phyloP scores from a whole-genome alignment of 2,329 filamentous ascomycete species.

The Diatrype stigma region DNA sequence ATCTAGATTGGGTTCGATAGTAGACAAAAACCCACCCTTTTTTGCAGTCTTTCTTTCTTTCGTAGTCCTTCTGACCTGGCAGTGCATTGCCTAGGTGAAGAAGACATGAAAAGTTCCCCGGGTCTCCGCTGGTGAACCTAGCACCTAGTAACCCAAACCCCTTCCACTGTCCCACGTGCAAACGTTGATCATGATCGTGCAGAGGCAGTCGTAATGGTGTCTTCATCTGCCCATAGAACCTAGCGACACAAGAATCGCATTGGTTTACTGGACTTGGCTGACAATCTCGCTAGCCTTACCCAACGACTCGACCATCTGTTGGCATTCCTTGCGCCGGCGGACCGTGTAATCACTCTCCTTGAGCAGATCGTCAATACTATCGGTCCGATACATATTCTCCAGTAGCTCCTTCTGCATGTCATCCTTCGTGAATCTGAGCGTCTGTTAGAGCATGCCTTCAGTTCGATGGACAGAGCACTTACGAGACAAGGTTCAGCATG shows the following conservation, averaged over 20 bases:
- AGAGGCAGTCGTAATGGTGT: too few species aligned
- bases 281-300: conserved; percentile 92
- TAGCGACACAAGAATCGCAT: neutral
- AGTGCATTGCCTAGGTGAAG: too few species aligned
- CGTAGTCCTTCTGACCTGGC: too few species aligned
- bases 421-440: conserved; percentile 79
- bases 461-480: conserved; percentile 38
- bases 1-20: too few species aligned
- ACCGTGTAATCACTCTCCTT: conserved; percentile 98
- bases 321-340: conserved; percentile 92
- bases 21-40: too few species aligned
- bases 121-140: too few species aligned
- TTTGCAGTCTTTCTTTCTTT: too few species aligned
- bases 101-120: too few species aligned
- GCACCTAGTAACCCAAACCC: too few species aligned
- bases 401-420: conserved; percentile 97
- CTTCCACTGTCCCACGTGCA: too few species aligned
- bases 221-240: too few species aligned
- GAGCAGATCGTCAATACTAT: conserved; percentile 86
- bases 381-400: conserved; percentile 93
- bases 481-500: conserved; percentile 96
- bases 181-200: too few species aligned
- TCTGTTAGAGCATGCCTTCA: conserved; percentile 15
- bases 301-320: conserved; percentile 97
- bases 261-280: conserved; percentile 62